phyloP scores from a whole-genome alignment of 345 rosid species.

The Orychophragmus violaceus region DNA sequence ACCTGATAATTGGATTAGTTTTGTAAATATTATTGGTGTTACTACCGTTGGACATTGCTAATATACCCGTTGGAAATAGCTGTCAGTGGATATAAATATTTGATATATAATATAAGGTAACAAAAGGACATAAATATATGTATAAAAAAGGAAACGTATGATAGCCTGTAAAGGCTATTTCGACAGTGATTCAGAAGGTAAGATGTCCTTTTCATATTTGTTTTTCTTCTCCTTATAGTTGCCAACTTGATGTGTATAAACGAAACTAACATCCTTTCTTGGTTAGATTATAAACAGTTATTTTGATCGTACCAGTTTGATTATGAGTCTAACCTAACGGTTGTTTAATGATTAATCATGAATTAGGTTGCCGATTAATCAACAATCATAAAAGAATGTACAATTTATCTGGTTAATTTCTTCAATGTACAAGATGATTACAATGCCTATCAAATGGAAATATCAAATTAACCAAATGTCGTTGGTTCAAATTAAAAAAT shows the following conservation, averaged over 20 bases:
- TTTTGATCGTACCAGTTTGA: too few relatives aligned
- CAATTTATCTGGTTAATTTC: too few relatives aligned
- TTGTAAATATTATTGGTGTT: background rate
- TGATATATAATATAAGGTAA: background rate
- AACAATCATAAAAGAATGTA: too few relatives aligned
- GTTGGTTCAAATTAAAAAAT: too few relatives aligned
- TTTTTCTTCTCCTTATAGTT: background rate
- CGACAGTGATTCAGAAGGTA: conserved; percentile 20
- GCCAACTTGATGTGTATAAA: background rate
- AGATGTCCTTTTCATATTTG: background rate
- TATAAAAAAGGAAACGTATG: background rate
- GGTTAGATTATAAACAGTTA: too few relatives aligned
- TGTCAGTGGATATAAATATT: conserved; percentile 22
- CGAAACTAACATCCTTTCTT: background rate
- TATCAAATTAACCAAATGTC: too few relatives aligned
- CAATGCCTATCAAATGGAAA: too few relatives aligned
- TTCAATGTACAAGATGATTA: too few relatives aligned
- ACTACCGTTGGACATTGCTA: conserved; percentile 22
- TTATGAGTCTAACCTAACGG: too few relatives aligned
- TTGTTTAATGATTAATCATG: too few relatives aligned
- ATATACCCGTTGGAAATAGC: conserved; percentile 28
- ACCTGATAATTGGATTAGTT: background rate
- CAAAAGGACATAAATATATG: background rate
- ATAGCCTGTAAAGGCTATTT: conserved; percentile 23
- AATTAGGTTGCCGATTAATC: too few relatives aligned